These are phyloP conservation scores for Leishmania tarentolae DNA, from an alignment of 208 protist species.

Conservation along the genomic window DNA sequence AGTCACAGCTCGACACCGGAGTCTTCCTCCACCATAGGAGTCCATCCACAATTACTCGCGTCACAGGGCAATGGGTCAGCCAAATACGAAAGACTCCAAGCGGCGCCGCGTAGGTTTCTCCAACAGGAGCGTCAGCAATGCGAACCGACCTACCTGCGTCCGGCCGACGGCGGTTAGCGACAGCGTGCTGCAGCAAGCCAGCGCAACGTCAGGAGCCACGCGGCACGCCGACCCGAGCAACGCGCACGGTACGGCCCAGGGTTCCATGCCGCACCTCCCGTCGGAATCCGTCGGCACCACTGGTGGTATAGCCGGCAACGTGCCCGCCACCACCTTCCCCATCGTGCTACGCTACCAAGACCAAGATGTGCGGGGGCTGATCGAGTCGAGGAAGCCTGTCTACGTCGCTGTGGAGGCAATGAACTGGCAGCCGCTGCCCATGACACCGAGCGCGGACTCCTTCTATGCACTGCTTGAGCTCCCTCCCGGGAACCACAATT, in stretches of 20 bases:
- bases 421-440: constrained; percentile 72
- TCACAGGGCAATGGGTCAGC: constrained; percentile 60
- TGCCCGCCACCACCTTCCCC: constrained; percentile 47
- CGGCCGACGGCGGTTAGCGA: constrained; percentile 47
- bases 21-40: neutral
- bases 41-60: neutral
- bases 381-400: constrained; percentile 44
- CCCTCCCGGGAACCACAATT: constrained; percentile 75
- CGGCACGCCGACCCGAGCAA: constrained; percentile 29
- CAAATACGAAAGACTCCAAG: constrained; percentile 64
- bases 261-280: constrained; percentile 16
- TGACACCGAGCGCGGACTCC: constrained; percentile 83
- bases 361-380: constrained; percentile 55
- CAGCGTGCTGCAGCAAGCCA: constrained; percentile 41
- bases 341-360: constrained; percentile 81
- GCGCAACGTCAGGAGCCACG: neutral
- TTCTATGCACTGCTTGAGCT: constrained; percentile 88
- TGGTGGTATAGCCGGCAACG: neutral
- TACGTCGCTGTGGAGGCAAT: constrained; percentile 71
- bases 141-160: constrained; percentile 24
- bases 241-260: constrained; percentile 12
- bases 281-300: constrained; percentile 7
- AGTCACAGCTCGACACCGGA: neutral
- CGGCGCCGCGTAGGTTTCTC: constrained; percentile 18
- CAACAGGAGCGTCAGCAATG: constrained; percentile 6